Conservation (phyloP, 257 asterid species). For the Anisodus tanguticus region DNA sequence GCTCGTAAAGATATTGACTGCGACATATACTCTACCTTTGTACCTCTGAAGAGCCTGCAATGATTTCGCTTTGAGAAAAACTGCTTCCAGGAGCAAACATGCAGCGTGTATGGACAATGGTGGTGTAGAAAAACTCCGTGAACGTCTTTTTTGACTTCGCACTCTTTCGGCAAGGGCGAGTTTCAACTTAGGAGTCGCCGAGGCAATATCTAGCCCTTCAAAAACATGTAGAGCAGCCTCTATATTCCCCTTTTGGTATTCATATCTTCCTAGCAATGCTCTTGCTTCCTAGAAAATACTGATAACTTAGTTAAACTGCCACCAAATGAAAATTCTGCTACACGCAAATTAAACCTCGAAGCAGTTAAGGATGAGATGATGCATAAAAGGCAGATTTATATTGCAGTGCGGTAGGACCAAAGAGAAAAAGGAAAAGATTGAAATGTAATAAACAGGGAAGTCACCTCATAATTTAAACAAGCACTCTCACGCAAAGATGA, state of each 20-base stretch:
- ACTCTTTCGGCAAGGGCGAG: slow-evolving; percentile 56
- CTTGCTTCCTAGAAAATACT: slow-evolving; percentile 79
- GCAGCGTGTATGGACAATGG: slow-evolving; percentile 85
- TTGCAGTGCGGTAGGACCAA: not conserved
- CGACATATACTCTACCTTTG: slow-evolving; percentile 58
- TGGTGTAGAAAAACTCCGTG: slow-evolving; percentile 53
- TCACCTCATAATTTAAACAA: slow-evolving; percentile 76
- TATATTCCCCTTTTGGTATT: slow-evolving; percentile 83
- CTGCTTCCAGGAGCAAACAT: slow-evolving; percentile 80
- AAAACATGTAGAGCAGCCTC: slow-evolving; percentile 92
- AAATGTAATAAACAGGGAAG: slow-evolving; percentile 27
- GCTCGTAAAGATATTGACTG: not conserved
- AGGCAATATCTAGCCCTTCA: slow-evolving; percentile 83
- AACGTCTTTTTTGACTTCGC: slow-evolving; percentile 59
- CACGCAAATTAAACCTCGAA: not conserved
- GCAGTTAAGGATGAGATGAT: not conserved
- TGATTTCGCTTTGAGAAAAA: slow-evolving; percentile 80
- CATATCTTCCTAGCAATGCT: slow-evolving; percentile 88
- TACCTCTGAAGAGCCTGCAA: slow-evolving; percentile 82
- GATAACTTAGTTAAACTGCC: slow-evolving; percentile 17
- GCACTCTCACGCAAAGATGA: slow-evolving; percentile 82
- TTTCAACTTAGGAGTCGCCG: slow-evolving; percentile 75
- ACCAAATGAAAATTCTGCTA: not conserved
- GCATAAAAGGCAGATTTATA: not conserved
- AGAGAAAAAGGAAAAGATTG: not conserved